These are phyloP conservation scores for Microbotryomycetes sp. DNA, from an alignment of 1,284 basidiomycete genomes.

Conservation along the genomic window DNA sequence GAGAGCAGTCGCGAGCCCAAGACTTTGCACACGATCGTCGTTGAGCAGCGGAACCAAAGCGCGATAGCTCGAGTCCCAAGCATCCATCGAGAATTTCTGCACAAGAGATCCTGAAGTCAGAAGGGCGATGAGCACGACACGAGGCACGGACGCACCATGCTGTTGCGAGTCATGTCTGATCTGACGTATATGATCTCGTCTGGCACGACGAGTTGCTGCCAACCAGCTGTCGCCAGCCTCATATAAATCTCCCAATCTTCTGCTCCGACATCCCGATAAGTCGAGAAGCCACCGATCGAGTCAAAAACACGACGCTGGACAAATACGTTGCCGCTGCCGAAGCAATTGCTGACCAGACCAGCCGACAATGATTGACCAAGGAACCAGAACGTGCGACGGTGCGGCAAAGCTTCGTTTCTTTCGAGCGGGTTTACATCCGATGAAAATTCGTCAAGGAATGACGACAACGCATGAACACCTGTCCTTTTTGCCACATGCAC, in stretches of 20 bases:
- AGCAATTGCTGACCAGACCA: constrained; percentile 25
- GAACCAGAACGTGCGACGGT: constrained; percentile 32
- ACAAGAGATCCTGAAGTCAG: neutral
- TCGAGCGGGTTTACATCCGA: constrained; percentile 28
- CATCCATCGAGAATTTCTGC: constrained; percentile 35
- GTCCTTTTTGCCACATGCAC: constrained; percentile 14
- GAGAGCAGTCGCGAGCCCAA: constrained; percentile 24
- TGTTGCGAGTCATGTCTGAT: constrained; percentile 19
- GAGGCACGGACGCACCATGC: constrained; percentile 19
- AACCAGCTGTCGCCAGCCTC: constrained; percentile 12
- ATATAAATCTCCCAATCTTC: constrained; percentile 34
- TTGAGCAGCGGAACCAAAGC: constrained; percentile 23
- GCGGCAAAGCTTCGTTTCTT: constrained; percentile 3
- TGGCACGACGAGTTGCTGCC: constrained; percentile 16
- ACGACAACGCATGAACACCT: constrained; percentile 20
- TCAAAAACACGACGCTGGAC: constrained; percentile 19
- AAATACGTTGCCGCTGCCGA: constrained; percentile 33
- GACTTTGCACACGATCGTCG: constrained; percentile 24
- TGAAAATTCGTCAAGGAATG: constrained; percentile 34
- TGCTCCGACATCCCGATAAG: constrained; percentile 29
- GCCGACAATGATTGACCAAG: constrained; percentile 22
- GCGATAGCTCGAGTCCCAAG: constrained; percentile 28
- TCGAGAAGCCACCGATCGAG: constrained; percentile 27
- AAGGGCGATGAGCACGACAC: too few species aligned
- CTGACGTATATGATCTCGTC: constrained; percentile 27